Evolutionary conservation across 768 basidiomycete genomes (phyloP).

Genomic region (Kondoa subrosea): DNA sequence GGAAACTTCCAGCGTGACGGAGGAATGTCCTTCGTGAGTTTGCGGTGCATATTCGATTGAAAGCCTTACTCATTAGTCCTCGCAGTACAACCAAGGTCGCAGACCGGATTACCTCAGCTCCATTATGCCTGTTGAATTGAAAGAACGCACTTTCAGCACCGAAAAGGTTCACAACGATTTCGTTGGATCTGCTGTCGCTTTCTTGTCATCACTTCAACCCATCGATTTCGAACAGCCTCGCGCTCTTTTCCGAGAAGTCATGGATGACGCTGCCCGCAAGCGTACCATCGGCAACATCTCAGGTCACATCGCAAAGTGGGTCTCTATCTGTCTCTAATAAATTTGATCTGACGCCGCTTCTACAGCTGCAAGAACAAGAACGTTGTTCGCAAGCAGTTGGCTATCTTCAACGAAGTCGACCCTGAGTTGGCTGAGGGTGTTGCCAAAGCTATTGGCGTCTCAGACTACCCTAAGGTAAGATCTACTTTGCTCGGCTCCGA

Average conservation of each 20-base stretch:
- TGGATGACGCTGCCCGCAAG: conserved; percentile 28
- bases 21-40: conserved; percentile 23
- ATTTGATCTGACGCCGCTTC: not conserved
- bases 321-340: not conserved
- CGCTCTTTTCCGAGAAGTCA: conserved; percentile 34
- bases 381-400: conserved; percentile 31
- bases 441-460: conserved; percentile 51
- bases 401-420: conserved; percentile 60
- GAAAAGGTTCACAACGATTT: conserved; percentile 51
- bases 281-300: conserved; percentile 34
- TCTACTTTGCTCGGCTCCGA: too few species aligned
- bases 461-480: conserved; percentile 17
- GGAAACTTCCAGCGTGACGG: conserved; percentile 92
- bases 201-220: conserved; percentile 53
- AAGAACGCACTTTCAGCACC: conserved; percentile 31
- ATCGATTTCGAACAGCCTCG: conserved; percentile 34
- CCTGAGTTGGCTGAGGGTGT: conserved; percentile 58
- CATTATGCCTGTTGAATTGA: conserved; percentile 55
- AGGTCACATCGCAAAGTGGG: conserved; percentile 19
- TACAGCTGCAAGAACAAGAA: conserved; percentile 23
- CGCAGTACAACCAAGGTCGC: conserved; percentile 61
- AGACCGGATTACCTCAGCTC: conserved; percentile 77
- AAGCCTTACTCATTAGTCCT: too few species aligned
- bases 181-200: conserved; percentile 43
- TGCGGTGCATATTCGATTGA: too few species aligned